phyloP scores from a whole-genome alignment of 306 rosid species.

The Vigna reflexopilosa region DNA sequence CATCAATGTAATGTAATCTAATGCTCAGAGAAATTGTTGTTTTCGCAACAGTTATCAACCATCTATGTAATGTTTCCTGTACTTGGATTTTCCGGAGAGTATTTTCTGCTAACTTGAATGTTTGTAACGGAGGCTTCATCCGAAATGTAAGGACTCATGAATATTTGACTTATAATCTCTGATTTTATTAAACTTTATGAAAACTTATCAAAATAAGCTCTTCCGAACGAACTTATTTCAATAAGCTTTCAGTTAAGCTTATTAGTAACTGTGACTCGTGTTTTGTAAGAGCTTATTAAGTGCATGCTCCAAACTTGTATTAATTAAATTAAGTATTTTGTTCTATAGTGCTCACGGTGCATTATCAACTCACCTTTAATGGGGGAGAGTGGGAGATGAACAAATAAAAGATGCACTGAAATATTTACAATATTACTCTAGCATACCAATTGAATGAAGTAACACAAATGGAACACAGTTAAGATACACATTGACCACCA shows the following conservation, averaged over 20 bases:
- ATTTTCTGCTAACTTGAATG: neutral
- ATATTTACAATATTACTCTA: conserved; percentile 41
- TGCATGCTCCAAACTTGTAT: neutral
- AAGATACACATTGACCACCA: conserved; percentile 41
- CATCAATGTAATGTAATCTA: neutral
- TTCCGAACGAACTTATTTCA: neutral
- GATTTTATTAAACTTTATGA: neutral
- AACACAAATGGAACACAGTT: neutral
- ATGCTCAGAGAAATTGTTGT: conserved; percentile 23
- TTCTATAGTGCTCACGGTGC: neutral
- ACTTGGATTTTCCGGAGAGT: conserved; percentile 23
- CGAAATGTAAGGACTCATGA: neutral
- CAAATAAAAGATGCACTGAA: neutral
- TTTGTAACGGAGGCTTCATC: conserved; percentile 1
- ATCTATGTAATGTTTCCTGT: conserved; percentile 33
- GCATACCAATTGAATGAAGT: conserved; percentile 29
- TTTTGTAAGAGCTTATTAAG: neutral
- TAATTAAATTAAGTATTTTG: neutral
- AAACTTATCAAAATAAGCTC: neutral
- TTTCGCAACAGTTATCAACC: conserved; percentile 31
- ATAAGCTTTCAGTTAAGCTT: neutral
- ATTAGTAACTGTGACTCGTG: neutral
- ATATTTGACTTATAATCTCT: neutral
- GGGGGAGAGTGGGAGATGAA: neutral
- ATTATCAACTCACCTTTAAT: conserved; percentile 1